Conservation (phyloP, 2,329 filamentous ascomycete genomes). For the Penicillium sp. region DNA sequence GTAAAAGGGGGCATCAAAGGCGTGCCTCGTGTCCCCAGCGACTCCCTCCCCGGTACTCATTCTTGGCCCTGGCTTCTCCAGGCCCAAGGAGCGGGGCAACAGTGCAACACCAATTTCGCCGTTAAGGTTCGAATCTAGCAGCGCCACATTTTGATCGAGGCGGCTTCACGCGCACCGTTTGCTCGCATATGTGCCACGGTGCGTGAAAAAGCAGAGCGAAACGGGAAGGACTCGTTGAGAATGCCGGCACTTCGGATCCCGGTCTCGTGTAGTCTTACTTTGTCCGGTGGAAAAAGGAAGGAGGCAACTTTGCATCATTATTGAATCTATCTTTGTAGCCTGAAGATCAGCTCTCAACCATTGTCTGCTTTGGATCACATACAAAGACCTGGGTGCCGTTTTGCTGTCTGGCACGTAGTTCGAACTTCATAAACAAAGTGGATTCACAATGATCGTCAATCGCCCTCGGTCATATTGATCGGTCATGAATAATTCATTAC, state of each 20-base stretch:
- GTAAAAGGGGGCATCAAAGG: constrained; percentile 20
- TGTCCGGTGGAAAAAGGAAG: background rate
- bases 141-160: background rate
- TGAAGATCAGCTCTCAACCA: background rate
- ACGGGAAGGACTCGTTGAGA: background rate
- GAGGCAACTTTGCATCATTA: background rate
- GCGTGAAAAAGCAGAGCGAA: background rate
- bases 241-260: background rate
- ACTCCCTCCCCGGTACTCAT: constrained; percentile 9
- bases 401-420: constrained; percentile 2
- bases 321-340: no score
- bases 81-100: background rate
- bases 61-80: constrained; percentile 6
- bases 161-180: background rate
- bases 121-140: constrained; percentile 6
- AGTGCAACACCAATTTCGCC: background rate
- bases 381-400: background rate
- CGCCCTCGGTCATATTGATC: constrained; percentile 15
- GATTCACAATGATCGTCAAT: constrained; percentile 12
- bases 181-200: background rate
- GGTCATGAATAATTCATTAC: constrained; percentile 17
- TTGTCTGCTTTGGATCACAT: constrained; percentile 4
- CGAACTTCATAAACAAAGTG: constrained; percentile 8
- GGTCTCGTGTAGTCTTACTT: background rate
- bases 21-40: constrained; percentile 17